Base-by-base conservation (phyloP, 148 eudicot genomes). In the Pouteria glomerata region DNA sequence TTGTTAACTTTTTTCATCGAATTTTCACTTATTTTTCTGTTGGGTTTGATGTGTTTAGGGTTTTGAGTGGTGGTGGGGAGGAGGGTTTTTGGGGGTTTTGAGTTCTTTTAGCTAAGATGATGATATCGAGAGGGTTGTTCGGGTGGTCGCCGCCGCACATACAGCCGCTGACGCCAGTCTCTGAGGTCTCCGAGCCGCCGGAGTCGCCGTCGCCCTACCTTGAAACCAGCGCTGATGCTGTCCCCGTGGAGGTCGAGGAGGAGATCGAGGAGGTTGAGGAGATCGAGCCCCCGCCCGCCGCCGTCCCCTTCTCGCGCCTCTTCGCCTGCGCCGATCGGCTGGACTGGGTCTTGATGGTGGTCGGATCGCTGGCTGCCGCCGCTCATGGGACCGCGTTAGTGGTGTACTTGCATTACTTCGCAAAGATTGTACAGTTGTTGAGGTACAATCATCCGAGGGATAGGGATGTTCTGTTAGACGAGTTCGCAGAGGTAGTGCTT, bases 61-160 rank as follows among this genome's bases (percentile, higher is more conserved):
- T n/a, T n/a, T n/a, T n/a, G n/a, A 16, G 53, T 48, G 53, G 53
- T 48, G 53, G n/a, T n/a, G n/a, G n/a, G n/a, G n/a, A n/a, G n/a
- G n/a, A n/a, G n/a, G n/a, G n/a, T n/a, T n/a, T n/a, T n/a, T n/a
- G n/a, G n/a, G n/a, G n/a, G n/a, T n/a, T n/a, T n/a, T n/a, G n/a
- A n/a, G n/a, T n/a, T n/a, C n/a, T 48, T 48, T 3, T 15, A 16
- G 16, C 18, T 24, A 79, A 75, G 63, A 87, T 89, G 93, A 92
- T 86, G 91, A 74, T 88, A 41, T 88, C 96, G 0, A 73, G 99
- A 78, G 99, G 99, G 6, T 67, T 95, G 47, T 95, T 95, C 70
- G 99, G 99, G 73, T 95, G 99, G 99, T 95, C 99, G 12, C 99
- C 99, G 59, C 99, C 99, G 30, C 99, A 91, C 65, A 85, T 95